Base-by-base conservation (phyloP, 1,284 basidiomycete genomes). In the Rhodotorula sp. region DNA sequence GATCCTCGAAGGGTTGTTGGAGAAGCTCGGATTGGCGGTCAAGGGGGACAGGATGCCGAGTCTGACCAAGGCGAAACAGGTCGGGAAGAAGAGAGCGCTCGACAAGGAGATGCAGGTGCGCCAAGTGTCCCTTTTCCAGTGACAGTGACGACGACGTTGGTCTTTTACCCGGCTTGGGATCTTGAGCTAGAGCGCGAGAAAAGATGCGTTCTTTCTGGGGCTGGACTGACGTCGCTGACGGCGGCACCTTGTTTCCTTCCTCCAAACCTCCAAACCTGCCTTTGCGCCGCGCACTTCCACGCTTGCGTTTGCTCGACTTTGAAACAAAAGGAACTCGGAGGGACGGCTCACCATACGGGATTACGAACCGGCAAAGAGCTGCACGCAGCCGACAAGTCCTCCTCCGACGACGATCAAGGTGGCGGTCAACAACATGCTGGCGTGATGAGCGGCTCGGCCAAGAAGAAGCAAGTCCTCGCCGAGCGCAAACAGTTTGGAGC, bases 341-440 rank as follows among this genome's bases (percentile, higher is more conserved):
- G 64, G 20, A 62, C 30, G 20, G 61, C 64, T 15, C 24, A 24
- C 3, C 49, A 45, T 44, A 42, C 63, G 24, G 70, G 70, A 10
- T 59, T 72, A 6, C 70, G 70, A 24, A 64, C 66, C 42, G 70
- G 70, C 51, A 72, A 69, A 48, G 57, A 57, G 17, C 33, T 64
- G 12, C 56, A 44, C 54, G 37, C 37, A 10, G 37, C 14, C 37
- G 44, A 7, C 37, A 45, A 29, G 60, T 7, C 42, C 4, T 37
- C 30, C 20, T n/a, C 33, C 17, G 57, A 53, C 26, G 55, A n/a
- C 24, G 59, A 62, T 30, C n/a, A 8, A 6, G 54, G 10, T n/a
- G 15, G 5, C 18, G 42, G 24, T 6, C 2, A 12, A 7, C 17
- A n/a, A 15, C 26, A 26, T 18, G 12, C 24, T 3, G 1, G 10